Evolutionary conservation across 345 rosid species (phyloP).

Genomic region (Eucalyptus marginata): DNA sequence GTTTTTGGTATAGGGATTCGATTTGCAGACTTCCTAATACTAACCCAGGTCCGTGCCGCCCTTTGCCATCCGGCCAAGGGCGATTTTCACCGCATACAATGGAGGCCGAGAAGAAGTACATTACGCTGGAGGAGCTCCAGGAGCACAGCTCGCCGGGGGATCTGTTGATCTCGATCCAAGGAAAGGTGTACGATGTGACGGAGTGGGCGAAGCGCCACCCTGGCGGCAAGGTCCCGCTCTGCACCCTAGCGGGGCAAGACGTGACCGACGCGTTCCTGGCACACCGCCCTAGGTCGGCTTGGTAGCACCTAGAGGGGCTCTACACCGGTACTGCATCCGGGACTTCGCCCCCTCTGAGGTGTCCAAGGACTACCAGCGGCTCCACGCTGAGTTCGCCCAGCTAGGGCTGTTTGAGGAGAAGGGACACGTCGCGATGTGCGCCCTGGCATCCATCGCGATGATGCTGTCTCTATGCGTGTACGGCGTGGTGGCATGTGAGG

Average conservation of each 20-base stretch:
- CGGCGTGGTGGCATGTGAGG: slow-evolving; percentile 42
- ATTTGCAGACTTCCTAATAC: background rate
- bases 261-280: slow-evolving; percentile 89
- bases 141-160: slow-evolving; percentile 57
- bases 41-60: background rate
- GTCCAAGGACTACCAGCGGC: slow-evolving; percentile 59
- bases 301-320: slow-evolving; percentile 51
- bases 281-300: slow-evolving; percentile 77
- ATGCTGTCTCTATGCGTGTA: slow-evolving; percentile 41
- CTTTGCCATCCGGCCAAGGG: background rate
- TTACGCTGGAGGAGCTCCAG: slow-evolving; percentile 48
- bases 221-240: slow-evolving; percentile 52
- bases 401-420: slow-evolving; percentile 64
- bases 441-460: slow-evolving; percentile 19
- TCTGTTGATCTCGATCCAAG: slow-evolving; percentile 78
- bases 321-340: slow-evolving; percentile 40
- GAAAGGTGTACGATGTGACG: slow-evolving; percentile 70
- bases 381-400: slow-evolving; percentile 31
- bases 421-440: slow-evolving; percentile 39
- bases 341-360: slow-evolving; percentile 58
- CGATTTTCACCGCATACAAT: background rate
- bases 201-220: slow-evolving; percentile 70
- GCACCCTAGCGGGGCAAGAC: slow-evolving; percentile 75
- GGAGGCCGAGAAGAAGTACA: slow-evolving; percentile 26
- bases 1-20: no score